phyloP scores from a whole-genome alignment of 2,329 filamentous ascomycete genomes.

The Penicillium sclerotigenum region DNA sequence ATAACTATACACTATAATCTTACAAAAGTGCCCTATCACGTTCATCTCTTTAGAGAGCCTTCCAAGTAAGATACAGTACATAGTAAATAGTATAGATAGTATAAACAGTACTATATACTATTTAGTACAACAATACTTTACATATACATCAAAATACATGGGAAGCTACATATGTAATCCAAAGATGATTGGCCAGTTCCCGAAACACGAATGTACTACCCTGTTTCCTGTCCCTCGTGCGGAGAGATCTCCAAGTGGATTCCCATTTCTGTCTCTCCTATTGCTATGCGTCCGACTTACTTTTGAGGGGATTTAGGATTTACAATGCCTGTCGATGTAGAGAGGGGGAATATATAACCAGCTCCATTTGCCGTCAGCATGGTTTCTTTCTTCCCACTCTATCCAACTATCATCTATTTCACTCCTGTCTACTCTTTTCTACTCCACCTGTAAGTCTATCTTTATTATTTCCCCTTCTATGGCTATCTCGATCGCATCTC shows the following conservation, averaged over 20 bases:
- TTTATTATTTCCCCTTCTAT: not conserved
- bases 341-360: slow-evolving; percentile 2
- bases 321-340: too few relatives aligned
- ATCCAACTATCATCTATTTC: not conserved
- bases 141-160: not conserved
- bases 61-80: too few relatives aligned
- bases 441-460: not conserved
- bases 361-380: not conserved
- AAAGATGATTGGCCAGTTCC: not conserved
- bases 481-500: not conserved
- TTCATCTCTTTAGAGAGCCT: not conserved
- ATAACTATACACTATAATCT: not conserved
- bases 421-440: not conserved
- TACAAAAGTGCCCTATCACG: not conserved
- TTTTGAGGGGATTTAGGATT: too few relatives aligned
- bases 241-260: slow-evolving; percentile 9
- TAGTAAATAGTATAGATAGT: too few relatives aligned
- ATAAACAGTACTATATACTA: too few relatives aligned
- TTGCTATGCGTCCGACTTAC: not conserved
- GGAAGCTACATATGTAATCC: not conserved
- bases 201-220: not conserved
- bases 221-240: slow-evolving; percentile 2
- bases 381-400: not conserved
- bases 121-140: too few relatives aligned
- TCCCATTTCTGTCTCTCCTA: not conserved